phyloP scores from a whole-genome alignment of 1,284 basidiomycete genomes.

The Ganoderma lingzhi region DNA sequence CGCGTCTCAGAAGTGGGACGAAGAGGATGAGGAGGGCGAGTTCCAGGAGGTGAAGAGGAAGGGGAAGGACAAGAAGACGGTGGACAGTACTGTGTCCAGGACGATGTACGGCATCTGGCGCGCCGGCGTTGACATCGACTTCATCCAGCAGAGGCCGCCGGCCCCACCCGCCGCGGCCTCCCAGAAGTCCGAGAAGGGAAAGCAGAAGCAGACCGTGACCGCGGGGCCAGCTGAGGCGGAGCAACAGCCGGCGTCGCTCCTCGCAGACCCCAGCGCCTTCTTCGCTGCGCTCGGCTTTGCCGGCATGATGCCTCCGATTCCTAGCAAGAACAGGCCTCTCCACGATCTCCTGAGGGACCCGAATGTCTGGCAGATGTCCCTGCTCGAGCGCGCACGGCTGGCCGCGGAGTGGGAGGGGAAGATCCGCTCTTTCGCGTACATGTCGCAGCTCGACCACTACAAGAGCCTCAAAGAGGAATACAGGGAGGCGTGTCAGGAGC shows the following conservation, averaged over 20 bases:
- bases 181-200: neutral
- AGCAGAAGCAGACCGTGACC: slow-evolving; percentile 2
- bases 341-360: slow-evolving; percentile 20
- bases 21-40: slow-evolving; percentile 30
- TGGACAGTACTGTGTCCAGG: slow-evolving; percentile 15
- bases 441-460: slow-evolving; percentile 47
- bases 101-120: slow-evolving; percentile 57
- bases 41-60: slow-evolving; percentile 28
- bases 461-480: slow-evolving; percentile 44
- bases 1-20: slow-evolving; percentile 21
- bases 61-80: slow-evolving; percentile 21
- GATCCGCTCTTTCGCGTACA: slow-evolving; percentile 39
- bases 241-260: slow-evolving; percentile 1
- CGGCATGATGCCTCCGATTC: neutral
- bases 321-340: slow-evolving; percentile 26
- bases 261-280: slow-evolving; percentile 33
- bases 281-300: slow-evolving; percentile 23
- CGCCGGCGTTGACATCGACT: slow-evolving; percentile 35
- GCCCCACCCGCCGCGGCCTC: neutral
- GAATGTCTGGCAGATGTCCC: slow-evolving; percentile 41
- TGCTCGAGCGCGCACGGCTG: slow-evolving; percentile 35
- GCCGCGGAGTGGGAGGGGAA: slow-evolving; percentile 36
- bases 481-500: slow-evolving; percentile 39
- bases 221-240: neutral
- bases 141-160: slow-evolving; percentile 14